Evolutionary conservation across 441 rosid genomes (phyloP), one percentile per base, ranked within the genome.

Genomic region (Mallotus japonicus): DNA sequence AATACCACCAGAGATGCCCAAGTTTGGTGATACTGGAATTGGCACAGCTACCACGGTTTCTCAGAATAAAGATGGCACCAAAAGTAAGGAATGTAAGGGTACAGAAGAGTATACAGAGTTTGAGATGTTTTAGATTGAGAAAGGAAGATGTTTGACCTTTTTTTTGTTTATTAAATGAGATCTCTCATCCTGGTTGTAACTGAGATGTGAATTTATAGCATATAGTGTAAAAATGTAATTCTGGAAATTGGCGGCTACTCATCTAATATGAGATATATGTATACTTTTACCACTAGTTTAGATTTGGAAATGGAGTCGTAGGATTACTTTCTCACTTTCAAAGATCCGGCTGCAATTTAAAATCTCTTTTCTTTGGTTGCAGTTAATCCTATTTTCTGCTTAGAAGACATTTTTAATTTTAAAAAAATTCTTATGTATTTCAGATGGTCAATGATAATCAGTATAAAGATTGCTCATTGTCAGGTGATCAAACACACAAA

Each of bases 1-100:
- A 11, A 75, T 77, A 11, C 95, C 95, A 22, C 95, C 95, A 0
- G 92, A 88, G 85, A 75, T 82, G 78, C 92, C 89, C 0, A 76
- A 67, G 73, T 42, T 70, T 50, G 76, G 28, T 20, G 84, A 78
- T 59, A 20, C 70, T 5, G 79, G 82, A 32, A 49, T 50, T 24
- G 70, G 74, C 61, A 54, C 72, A 40, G 44, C 66, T 11, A 1
- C 71, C 22, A 42, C 75, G 5, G 62, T 72, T 51, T 65, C 77
- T 49, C 83, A 71, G 78, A 82, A 75, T 76, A 73, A 82, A 51
- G 86, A 78, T 22, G 63, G 60, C 70, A 20, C 73, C 44, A 83
- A 78, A 76, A 70, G 72, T n/a, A 68, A 76, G 62, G 83, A 81
- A 65, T 70, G 73, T 16, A 78, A 67, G 63, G 73, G 69, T 63